Evolutionary conservation across 345 rosid species (phyloP).

Genomic region (Linum usitatissimum): DNA sequence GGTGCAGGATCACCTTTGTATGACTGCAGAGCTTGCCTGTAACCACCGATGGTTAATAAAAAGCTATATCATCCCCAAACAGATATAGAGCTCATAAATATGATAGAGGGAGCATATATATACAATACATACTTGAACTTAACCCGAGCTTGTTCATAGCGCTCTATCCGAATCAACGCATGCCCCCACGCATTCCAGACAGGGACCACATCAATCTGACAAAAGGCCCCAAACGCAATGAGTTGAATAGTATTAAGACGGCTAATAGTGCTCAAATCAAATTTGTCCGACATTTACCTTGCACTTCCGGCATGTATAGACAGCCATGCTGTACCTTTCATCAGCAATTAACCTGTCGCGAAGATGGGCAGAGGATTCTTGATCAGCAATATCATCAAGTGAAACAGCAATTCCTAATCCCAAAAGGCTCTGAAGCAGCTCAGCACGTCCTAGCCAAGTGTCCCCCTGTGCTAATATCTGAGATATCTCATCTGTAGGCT

Average conservation of each 20-base stretch:
- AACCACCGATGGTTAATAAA: constrained; percentile 21
- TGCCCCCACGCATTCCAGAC: constrained; percentile 99
- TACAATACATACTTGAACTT: constrained; percentile 68
- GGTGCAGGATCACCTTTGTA: constrained; percentile 66
- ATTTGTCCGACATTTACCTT: constrained; percentile 41
- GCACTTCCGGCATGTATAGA: constrained; percentile 90
- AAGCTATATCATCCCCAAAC: neutral
- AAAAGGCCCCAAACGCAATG: constrained; percentile 13
- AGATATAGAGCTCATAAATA: neutral
- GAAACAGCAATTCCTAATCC: constrained; percentile 95
- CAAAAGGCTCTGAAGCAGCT: constrained; percentile 89
- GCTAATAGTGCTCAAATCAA: neutral
- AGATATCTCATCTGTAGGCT: constrained; percentile 65
- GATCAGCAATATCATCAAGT: constrained; percentile 85
- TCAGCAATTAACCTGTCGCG: constrained; percentile 84
- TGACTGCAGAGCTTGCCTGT: constrained; percentile 90
- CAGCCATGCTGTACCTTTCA: constrained; percentile 96
- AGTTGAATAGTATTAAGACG: constrained; percentile 7
- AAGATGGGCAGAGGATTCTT: constrained; percentile 63
- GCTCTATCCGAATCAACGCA: constrained; percentile 91
- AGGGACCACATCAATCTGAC: constrained; percentile 85
- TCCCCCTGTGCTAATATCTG: constrained; percentile 60
- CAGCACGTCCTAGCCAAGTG: constrained; percentile 83
- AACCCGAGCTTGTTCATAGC: constrained; percentile 81
- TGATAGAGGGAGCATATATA: neutral